phyloP scores from a whole-genome alignment of 1,284 basidiomycete species.

The Microbotryum violaceum region DNA sequence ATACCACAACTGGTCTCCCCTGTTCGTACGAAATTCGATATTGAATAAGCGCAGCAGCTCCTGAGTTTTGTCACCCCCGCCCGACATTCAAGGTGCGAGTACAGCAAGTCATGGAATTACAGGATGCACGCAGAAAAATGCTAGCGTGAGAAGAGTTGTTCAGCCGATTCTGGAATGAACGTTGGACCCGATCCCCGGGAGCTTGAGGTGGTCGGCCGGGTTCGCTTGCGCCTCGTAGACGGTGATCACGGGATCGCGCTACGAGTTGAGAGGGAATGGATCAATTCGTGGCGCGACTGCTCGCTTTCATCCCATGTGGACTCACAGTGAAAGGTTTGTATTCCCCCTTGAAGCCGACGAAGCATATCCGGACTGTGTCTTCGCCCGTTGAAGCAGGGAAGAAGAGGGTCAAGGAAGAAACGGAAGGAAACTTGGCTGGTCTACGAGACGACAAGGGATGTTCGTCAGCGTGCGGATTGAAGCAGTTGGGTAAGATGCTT shows the following conservation, averaged over 20 bases:
- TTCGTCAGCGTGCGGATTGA: neutral
- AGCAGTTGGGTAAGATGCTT: neutral
- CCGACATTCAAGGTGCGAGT: no score
- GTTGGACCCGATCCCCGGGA: constrained; percentile 27
- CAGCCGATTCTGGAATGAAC: constrained; percentile 20
- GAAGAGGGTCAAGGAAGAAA: constrained; percentile 34
- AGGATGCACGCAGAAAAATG: neutral
- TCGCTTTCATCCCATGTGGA: neutral
- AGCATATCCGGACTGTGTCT: constrained; percentile 34
- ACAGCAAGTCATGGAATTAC: no score
- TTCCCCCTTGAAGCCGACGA: constrained; percentile 37
- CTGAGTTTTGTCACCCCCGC: no score
- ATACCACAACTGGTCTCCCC: no score
- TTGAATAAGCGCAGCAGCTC: no score
- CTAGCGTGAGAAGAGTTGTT: neutral
- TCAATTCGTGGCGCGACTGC: neutral
- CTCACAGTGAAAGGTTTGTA: constrained; percentile 22
- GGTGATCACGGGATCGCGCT: constrained; percentile 32
- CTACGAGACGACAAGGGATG: constrained; percentile 3
- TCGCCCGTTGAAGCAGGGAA: constrained; percentile 36
- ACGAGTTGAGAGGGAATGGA: neutral
- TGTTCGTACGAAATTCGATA: no score
- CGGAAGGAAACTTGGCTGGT: constrained; percentile 31
- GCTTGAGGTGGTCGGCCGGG: constrained; percentile 35
- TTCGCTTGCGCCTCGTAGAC: constrained; percentile 36